phyloP scores from a whole-genome alignment of 495 filamentous ascomycete species.

The Aspergillus asperescens region DNA sequence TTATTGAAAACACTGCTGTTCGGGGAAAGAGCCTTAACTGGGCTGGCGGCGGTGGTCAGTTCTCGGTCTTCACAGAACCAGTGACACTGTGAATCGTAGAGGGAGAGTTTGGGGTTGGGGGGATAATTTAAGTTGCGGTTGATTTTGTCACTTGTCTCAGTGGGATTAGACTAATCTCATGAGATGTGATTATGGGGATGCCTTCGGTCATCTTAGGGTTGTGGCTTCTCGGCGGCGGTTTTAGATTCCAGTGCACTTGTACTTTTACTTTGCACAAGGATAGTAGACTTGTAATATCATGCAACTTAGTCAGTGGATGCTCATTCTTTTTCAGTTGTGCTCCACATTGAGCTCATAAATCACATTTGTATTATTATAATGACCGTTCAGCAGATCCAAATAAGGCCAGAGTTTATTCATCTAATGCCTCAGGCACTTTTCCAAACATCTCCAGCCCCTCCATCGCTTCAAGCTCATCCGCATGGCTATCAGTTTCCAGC shows the following conservation, averaged over 20 bases:
- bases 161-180: neutral
- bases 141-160: neutral
- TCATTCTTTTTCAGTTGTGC: neutral
- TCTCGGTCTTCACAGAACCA: constrained; percentile 44
- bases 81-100: constrained; percentile 12
- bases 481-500: neutral
- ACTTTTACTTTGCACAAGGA: neutral
- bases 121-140: no score
- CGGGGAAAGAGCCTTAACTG: constrained; percentile 50
- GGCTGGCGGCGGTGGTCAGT: constrained; percentile 60
- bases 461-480: constrained; percentile 33
- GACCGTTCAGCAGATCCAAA: no score
- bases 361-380: no score
- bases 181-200: neutral
- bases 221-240: neutral
- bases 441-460: constrained; percentile 22
- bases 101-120: neutral
- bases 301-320: neutral
- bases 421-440: neutral
- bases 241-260: constrained; percentile 5
- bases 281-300: neutral
- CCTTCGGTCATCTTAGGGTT: neutral
- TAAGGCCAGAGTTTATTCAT: no score
- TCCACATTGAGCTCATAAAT: no score
- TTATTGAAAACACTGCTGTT: constrained; percentile 57